Percentiles rank a stretch among this genome's conserved stretches.
Evolutionary conservation across 176 grass and related monocot genomes (phyloP).

Genomic region (Pontederia paniculata): DNA sequence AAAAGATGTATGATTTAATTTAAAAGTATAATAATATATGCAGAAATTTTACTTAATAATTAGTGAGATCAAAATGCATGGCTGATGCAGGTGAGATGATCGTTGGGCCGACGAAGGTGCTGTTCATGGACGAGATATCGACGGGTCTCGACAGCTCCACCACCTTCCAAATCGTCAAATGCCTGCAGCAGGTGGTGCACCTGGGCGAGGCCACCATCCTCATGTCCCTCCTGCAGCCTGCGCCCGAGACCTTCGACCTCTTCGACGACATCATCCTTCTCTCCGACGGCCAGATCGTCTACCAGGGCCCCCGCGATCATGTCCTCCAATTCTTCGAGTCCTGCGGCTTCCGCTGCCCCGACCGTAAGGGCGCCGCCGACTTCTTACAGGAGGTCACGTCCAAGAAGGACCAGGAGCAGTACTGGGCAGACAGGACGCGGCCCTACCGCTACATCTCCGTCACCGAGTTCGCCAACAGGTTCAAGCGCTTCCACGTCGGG

Average conservation of each 20-base stretch:
- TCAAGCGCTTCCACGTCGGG: slow-evolving; percentile 59
- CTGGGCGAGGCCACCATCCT: slow-evolving; percentile 85
- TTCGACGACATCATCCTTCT: slow-evolving; percentile 92
- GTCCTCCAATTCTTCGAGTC: slow-evolving; percentile 74
- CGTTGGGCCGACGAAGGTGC: slow-evolving; percentile 81
- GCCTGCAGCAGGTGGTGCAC: slow-evolving; percentile 86
- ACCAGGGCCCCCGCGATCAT: slow-evolving; percentile 62
- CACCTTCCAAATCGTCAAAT: slow-evolving; percentile 94
- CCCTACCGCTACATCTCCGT: slow-evolving; percentile 58
- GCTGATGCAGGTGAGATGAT: slow-evolving; percentile 74
- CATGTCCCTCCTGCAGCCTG: slow-evolving; percentile 97
- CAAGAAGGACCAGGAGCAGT: slow-evolving; percentile 61
- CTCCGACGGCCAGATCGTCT: slow-evolving; percentile 98
- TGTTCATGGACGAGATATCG: slow-evolving; percentile 99
- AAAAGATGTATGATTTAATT: too few relatives aligned
- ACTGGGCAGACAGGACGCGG: slow-evolving; percentile 35
- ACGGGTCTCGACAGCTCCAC: slow-evolving; percentile 94
- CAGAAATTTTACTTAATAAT: neutral
- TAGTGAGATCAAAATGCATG: slow-evolving; percentile 1
- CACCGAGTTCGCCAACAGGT: slow-evolving; percentile 44
- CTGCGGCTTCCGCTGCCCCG: slow-evolving; percentile 67
- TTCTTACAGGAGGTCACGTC: slow-evolving; percentile 95
- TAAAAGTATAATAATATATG: neutral
- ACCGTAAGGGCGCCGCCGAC: slow-evolving; percentile 93
- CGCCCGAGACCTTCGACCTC: slow-evolving; percentile 82